These are phyloP conservation scores for Eucalyptus dawsonii DNA, from an alignment of 345 rosid species.

Conservation along the genomic window DNA sequence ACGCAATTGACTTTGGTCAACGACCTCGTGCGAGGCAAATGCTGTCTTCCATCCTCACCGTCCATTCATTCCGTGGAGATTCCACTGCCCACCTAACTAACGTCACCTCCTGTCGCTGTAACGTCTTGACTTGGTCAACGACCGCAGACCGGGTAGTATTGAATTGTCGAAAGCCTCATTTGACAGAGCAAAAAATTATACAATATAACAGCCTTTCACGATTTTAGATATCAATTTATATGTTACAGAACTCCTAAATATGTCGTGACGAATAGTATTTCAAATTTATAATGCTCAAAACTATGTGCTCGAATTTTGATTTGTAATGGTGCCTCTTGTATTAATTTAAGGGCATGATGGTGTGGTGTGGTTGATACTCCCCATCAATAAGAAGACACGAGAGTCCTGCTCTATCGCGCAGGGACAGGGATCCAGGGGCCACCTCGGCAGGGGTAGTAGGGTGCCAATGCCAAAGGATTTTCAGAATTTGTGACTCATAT, in stretches of 20 bases:
- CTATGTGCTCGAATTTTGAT: accelerated
- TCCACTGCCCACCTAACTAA: not conserved
- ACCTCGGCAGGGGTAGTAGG: not conserved
- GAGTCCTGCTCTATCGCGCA: accelerated
- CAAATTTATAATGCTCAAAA: too few species aligned
- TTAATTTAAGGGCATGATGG: too few species aligned
- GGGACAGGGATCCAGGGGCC: accelerated
- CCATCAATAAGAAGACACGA: accelerated
- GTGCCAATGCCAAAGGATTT: accelerated
- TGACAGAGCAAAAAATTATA: not conserved
- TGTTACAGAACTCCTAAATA: not conserved
- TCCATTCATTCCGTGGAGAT: not conserved
- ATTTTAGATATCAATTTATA: not conserved
- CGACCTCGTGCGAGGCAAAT: not conserved
- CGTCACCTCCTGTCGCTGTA: not conserved
- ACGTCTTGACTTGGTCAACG: not conserved
- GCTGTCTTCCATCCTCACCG: not conserved
- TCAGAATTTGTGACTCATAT: not conserved
- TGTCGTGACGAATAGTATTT: not conserved
- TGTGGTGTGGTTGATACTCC: too few species aligned
- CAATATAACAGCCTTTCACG: accelerated
- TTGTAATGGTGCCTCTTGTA: accelerated
- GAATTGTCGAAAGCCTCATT: not conserved
- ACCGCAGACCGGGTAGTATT: not conserved
- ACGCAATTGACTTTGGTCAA: not conserved